Percentiles rank a stretch among this genome's conserved stretches.
phyloP scores from a whole-genome alignment of 805 yeast species.

The Starmera caribaea region DNA sequence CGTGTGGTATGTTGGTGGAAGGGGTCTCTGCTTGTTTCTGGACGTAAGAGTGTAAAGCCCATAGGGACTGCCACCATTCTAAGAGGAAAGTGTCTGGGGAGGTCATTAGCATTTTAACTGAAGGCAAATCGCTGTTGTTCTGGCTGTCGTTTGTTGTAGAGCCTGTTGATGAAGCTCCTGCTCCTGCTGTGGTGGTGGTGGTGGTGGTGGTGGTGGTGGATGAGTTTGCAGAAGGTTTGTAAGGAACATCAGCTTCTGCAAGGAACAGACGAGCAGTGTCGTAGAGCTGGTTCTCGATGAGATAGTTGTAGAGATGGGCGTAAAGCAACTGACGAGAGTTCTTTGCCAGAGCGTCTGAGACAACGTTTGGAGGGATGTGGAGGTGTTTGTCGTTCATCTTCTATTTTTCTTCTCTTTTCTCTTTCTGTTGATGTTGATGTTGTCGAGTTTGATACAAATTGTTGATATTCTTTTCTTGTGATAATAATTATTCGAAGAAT shows the following conservation, averaged over 20 bases:
- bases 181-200: neutral
- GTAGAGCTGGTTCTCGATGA: constrained; percentile 34
- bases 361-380: constrained; percentile 14
- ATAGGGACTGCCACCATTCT: constrained; percentile 49
- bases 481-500: too few relatives aligned
- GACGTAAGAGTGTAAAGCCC: constrained; percentile 39
- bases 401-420: neutral
- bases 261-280: constrained; percentile 42
- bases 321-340: constrained; percentile 40
- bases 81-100: constrained; percentile 37
- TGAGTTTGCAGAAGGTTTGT: constrained; percentile 3
- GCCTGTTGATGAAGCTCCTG: neutral
- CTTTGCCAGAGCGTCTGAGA: constrained; percentile 35
- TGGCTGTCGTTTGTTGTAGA: too few relatives aligned
- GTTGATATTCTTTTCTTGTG: too few relatives aligned
- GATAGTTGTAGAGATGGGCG: constrained; percentile 43
- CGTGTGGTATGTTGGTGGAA: too few relatives aligned
- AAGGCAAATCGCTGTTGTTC: constrained; percentile 12
- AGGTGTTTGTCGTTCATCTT: constrained; percentile 2
- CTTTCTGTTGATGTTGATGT: neutral
- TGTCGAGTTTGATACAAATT: too few relatives aligned
- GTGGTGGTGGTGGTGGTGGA: neutral
- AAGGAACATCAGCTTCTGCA: constrained; percentile 34
- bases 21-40: constrained; percentile 10
- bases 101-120: constrained; percentile 31